Evolutionary conservation across 2,329 filamentous ascomycete genomes (phyloP), one percentile per base, ranked within the genome.

Genomic region (Intubia oerlemansii): DNA sequence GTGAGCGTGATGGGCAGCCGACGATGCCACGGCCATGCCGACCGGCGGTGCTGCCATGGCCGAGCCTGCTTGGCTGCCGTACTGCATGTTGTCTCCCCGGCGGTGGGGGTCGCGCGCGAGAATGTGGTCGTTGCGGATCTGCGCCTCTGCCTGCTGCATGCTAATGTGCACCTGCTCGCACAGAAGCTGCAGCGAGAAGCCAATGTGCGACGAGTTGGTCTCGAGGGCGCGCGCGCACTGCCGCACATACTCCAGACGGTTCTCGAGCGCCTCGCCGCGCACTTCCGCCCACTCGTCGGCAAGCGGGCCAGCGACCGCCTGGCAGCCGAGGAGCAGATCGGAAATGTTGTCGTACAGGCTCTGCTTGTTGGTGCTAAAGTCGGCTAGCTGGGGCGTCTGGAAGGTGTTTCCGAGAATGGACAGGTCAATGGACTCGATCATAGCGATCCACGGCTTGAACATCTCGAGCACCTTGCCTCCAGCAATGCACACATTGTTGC

Each of bases 241-340:
- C 29, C 76, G 68, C 33, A 93, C 81, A 36, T 78, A 74, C 37
- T 76, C 77, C 16, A 95, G 52, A 14, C 88, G 71, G 39, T 80
- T 80, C 44, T 93, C 85, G 17, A 98, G 57, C 7, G 84, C 78
- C 45, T 91, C 81, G 2, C 82, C 81, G 24, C 82, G 71, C n/a
- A 84, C 60, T 46, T 92, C 82, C 4, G 84, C 70, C 88, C 88
- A 98, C 51, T 98, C 88, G 45, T 98, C 88, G 7, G 76, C 79
- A 24, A 98, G 52, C 5, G 88, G 88, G 7, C 80, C 80, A 5
- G 82, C 79, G n/a, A 95, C 76, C 15, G 78, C 71, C 50, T 98
- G 88, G 43, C 84, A 93, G 33, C 75, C 71, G 28, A 92, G 54
- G 4, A 95, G 54, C 17, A 98, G 63, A 46, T 95, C 88, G 7